Evolutionary conservation across 73 alveolate species (phyloP), one percentile per base, ranked within the genome.

Genomic region (Symbiodinium natans): DNA sequence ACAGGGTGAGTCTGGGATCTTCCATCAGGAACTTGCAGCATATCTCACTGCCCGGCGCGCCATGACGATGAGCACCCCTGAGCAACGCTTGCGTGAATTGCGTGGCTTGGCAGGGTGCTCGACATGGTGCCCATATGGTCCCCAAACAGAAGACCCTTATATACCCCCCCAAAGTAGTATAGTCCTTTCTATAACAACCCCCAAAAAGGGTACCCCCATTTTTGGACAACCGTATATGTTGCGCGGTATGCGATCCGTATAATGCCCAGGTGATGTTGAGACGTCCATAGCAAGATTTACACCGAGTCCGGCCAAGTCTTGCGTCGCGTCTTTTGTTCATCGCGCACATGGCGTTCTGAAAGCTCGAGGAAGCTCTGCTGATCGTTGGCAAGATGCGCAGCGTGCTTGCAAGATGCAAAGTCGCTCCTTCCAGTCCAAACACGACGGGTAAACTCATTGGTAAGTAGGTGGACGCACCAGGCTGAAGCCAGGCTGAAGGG

Each of bases 41-140:
- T 90, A 90, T 21, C 96, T 90, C 52, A 90, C 42, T 63, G 96
- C 96, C 38, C 29, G 96, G 71, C 87, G 88, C 40, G 96, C 96
- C 73, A 68, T 90, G 87, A 63, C 96, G 39, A 56, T 90, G 96
- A 74, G 84, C 9, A 59, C 56, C 15, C 87, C 96, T 52, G 96
- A 90, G 87, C 96, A 90, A 41, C 96, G 96, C 54, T 21, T 42
- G 86, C 96, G 77, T 41, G 82, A 68, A 11, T 71, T 90, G 63
- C 82, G 96, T 25, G 42, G 41, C 84, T 34, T 74, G 43, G 42
- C 43, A 13, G 59, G 59, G 13, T 46, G 59, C 59, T 46, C 6
- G 6, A 46, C 13, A 46, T 46, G 6, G 59, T 6, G 59, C 21
- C 13, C 13, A 46, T 46, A 46, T 46, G n/a, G n/a, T n/a, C n/a